Evolutionary conservation across 257 asterid species (phyloP).

Genomic region (Apocynum venetum): DNA sequence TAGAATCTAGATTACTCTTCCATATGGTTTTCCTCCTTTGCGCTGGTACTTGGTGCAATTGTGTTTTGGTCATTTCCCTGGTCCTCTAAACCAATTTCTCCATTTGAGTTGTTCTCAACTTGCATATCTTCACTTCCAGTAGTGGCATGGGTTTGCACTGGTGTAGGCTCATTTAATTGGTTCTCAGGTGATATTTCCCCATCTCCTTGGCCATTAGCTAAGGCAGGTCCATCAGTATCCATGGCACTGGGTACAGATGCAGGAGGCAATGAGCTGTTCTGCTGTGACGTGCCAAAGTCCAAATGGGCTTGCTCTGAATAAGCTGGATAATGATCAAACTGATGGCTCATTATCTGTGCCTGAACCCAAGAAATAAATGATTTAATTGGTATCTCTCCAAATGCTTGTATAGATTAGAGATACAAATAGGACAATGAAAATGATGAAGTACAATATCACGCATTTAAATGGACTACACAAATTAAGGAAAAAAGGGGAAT

Average conservation of each 20-base stretch:
- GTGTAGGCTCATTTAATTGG: constrained; percentile 22
- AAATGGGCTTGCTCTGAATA: constrained; percentile 30
- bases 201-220: constrained; percentile 23
- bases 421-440: not conserved
- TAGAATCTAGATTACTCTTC: constrained; percentile 11
- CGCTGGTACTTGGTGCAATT: not conserved
- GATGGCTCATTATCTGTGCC: constrained; percentile 55
- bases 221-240: constrained; percentile 31
- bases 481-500: not conserved
- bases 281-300: constrained; percentile 31
- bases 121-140: constrained; percentile 23
- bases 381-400: not conserved
- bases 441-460: not conserved
- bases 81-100: constrained; percentile 2
- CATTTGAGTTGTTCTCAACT: constrained; percentile 9
- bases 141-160: constrained; percentile 19
- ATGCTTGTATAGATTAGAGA: not conserved
- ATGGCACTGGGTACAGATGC: constrained; percentile 22
- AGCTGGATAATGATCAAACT: constrained; percentile 33
- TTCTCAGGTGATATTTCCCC: constrained; percentile 16
- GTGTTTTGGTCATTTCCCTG: not conserved
- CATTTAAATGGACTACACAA: not conserved
- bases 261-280: constrained; percentile 29
- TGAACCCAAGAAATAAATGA: constrained; percentile 12
- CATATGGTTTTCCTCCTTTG: constrained; percentile 15